phyloP scores from a whole-genome alignment of 2,329 filamentous ascomycete genomes.

The Colletotrichum musae region DNA sequence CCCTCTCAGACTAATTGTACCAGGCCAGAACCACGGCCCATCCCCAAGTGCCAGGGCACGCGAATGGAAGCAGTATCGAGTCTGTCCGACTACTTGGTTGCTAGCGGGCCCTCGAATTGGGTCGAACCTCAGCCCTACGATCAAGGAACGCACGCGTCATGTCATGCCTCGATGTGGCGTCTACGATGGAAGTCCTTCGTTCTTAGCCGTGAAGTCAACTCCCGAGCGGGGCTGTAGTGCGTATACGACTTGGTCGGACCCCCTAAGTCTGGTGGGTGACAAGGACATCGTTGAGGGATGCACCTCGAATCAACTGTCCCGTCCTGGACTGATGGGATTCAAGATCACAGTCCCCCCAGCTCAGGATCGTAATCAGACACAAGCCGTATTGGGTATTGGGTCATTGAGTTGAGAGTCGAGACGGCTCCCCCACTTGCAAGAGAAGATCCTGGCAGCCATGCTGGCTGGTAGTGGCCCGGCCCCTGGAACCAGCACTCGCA shows the following conservation, averaged over 20 bases:
- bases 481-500: constrained; percentile 16
- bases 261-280: constrained; percentile 6
- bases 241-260: background rate
- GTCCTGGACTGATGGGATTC: constrained; percentile 24
- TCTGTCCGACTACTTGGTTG: constrained; percentile 1
- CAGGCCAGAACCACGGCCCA: constrained; percentile 7
- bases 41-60: constrained; percentile 1
- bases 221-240: background rate
- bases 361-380: background rate
- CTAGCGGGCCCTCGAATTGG: constrained; percentile 9
- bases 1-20: background rate
- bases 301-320: constrained; percentile 1
- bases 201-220: constrained; percentile 6
- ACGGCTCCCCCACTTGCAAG: background rate
- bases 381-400: constrained; percentile 10
- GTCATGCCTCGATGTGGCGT: constrained; percentile 15
- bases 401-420: background rate
- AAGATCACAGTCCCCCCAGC: constrained; percentile 5
- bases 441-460: constrained; percentile 21
- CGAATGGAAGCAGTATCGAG: background rate
- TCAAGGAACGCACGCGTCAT: constrained; percentile 7
- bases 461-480: constrained; percentile 12
- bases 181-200: constrained; percentile 1
- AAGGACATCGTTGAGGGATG: background rate
- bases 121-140: constrained; percentile 34